Conservation (phyloP, 495 filamentous ascomycete genomes). For the Xylaria bambusicola region DNA sequence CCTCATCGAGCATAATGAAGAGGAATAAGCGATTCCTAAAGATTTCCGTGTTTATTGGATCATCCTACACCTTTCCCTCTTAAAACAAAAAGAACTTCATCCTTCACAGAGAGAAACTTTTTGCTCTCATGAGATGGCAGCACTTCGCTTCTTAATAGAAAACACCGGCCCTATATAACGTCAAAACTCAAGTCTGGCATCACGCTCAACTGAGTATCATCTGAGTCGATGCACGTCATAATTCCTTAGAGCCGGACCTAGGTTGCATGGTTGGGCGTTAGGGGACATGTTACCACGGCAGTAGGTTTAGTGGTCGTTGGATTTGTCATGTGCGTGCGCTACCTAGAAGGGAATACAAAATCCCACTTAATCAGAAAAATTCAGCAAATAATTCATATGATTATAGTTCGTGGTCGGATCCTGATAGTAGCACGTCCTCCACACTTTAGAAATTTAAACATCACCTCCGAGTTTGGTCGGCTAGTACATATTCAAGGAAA, state of each 20-base stretch:
- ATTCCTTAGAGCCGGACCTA: constrained; percentile 16
- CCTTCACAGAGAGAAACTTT: not conserved
- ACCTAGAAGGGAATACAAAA: constrained; percentile 13
- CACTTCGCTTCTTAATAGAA: constrained; percentile 15
- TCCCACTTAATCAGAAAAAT: constrained; percentile 17
- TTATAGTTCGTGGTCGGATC: no score
- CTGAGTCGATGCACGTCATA: constrained; percentile 7
- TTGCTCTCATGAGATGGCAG: not conserved
- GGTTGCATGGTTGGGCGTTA: constrained; percentile 21
- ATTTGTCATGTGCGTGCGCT: constrained; percentile 15
- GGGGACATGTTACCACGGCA: not conserved
- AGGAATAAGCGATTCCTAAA: constrained; percentile 25
- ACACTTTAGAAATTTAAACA: no score
- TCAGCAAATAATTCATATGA: constrained; percentile 9
- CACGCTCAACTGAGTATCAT: constrained; percentile 10
- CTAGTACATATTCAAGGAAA: no score
- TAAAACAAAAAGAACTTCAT: not conserved
- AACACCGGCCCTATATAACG: constrained; percentile 17
- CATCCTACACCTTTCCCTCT: not conserved
- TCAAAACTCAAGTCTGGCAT: constrained; percentile 14
- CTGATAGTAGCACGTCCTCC: no score
- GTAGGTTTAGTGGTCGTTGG: constrained; percentile 9
- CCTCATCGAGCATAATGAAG: constrained; percentile 59
- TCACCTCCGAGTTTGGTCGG: no score
- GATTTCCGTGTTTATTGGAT: not conserved